A percentile compares a stretch with the other conserved stretches of the same genome.
These are phyloP conservation scores for Myxozyma geophila DNA, from an alignment of 805 yeast species.

Conservation along the genomic window DNA sequence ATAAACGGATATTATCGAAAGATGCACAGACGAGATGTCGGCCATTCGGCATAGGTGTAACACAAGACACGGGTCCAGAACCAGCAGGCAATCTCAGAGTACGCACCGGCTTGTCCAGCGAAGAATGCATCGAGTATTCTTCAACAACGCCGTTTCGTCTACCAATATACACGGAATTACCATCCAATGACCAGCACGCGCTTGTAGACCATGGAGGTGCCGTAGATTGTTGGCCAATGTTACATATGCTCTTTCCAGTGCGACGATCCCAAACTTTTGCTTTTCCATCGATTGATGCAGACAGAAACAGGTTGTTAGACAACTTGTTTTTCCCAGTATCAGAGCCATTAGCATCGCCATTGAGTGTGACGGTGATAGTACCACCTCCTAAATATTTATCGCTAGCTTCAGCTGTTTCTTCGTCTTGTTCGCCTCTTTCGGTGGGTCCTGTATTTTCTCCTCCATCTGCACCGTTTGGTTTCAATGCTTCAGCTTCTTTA, in stretches of 20 bases:
- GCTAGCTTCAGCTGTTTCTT: neutral
- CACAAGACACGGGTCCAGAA: conserved; percentile 87
- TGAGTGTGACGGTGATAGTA: conserved; percentile 3
- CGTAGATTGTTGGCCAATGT: conserved; percentile 59
- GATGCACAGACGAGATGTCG: conserved; percentile 86
- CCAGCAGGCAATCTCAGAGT: conserved; percentile 77
- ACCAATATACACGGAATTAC: conserved; percentile 79
- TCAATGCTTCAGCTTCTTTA: neutral
- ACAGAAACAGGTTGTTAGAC: conserved; percentile 61
- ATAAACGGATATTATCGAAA: conserved; percentile 83
- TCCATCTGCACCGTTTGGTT: neutral
- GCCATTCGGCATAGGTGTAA: conserved; percentile 78
- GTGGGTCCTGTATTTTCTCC: neutral
- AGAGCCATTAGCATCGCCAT: conserved; percentile 3
- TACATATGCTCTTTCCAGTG: conserved; percentile 49
- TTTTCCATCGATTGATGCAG: conserved; percentile 83
- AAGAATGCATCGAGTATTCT: conserved; percentile 48
- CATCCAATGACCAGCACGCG: conserved; percentile 60
- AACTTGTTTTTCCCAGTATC: conserved; percentile 16
- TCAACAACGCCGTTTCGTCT: conserved; percentile 73
- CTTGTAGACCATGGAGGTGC: conserved; percentile 93
- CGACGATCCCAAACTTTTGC: conserved; percentile 84
- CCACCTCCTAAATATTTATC: neutral
- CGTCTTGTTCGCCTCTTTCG: neutral
- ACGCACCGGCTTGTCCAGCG: conserved; percentile 55